Evolutionary conservation across 805 yeast genomes (phyloP).

Genomic region (Candida chauliodis): DNA sequence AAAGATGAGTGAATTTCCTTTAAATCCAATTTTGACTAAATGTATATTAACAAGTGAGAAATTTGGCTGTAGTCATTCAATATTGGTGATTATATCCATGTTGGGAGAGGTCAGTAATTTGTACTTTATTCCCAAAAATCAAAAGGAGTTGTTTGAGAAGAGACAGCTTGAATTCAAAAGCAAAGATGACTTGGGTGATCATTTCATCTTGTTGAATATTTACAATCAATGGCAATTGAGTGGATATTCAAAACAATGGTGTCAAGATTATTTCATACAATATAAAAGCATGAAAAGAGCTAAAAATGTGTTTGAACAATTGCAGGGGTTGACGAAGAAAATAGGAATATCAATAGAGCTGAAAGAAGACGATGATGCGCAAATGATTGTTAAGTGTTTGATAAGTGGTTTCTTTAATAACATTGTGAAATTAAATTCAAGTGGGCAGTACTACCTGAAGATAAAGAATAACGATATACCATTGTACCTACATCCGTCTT

Average conservation of each 20-base stretch:
- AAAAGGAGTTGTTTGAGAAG: constrained; percentile 61
- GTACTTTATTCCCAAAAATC: constrained; percentile 68
- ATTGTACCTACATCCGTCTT: constrained; percentile 85
- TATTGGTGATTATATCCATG: constrained; percentile 77
- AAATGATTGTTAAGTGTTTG: constrained; percentile 49
- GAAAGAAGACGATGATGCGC: constrained; percentile 14
- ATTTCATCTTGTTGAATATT: constrained; percentile 66
- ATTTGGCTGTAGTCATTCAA: constrained; percentile 60
- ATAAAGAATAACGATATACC: constrained; percentile 36
- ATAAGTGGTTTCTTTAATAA: constrained; percentile 70
- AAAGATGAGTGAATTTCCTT: constrained; percentile 87
- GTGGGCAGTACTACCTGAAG: constrained; percentile 69
- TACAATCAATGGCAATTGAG: constrained; percentile 73
- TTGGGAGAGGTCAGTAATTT: constrained; percentile 72
- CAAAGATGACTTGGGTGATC: constrained; percentile 60
- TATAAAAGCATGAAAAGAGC: constrained; percentile 68
- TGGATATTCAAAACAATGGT: constrained; percentile 75
- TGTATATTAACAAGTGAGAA: constrained; percentile 62
- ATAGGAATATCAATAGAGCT: constrained; percentile 38
- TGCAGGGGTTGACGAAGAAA: constrained; percentile 56
- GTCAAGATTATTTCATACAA: constrained; percentile 78
- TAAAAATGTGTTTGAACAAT: constrained; percentile 66
- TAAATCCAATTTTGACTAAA: constrained; percentile 86
- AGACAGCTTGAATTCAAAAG: constrained; percentile 54
- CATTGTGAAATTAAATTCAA: constrained; percentile 52